Base-by-base conservation (phyloP, 768 basidiomycete genomes). In the Pulveroboletus sp. region DNA sequence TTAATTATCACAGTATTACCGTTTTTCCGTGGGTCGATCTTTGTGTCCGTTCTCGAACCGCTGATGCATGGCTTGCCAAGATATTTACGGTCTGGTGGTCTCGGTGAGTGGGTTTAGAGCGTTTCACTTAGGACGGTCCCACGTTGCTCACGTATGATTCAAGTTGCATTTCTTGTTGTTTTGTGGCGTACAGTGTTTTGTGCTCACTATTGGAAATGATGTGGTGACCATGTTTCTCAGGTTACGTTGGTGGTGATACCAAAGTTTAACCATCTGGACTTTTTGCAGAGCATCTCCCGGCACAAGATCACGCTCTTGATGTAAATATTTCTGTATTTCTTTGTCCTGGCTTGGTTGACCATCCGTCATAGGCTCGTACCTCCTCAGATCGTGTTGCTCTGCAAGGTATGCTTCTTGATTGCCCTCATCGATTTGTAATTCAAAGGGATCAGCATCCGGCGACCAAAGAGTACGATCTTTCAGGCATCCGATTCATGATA, bases 301-400 rank as follows among this genome's bases (percentile, higher is more conserved):
- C 75, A 86, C 65, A 73, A 69, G 31, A 80, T 86, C 51, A 75
- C 71, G 5, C 77, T 84, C 53, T 60, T 85, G 45, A 74, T 73
- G 81, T 83, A 58, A 50, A 61, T n/a, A n/a, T 6, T n/a, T 35
- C 31, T 20, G 23, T 12, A 19, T 32, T 32, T 17, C 24, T 38
- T 26, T 5, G 23, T 13, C 30, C 7, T 19, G n/a, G 11, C 22
- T 35, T 19, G 2, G 23, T 13, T 53, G 22, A 51, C 36, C 2
- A 30, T 44, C 41, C 5, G 14, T 50, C 38, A 16, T 43, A 84
- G 82, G 49, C 63, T 85, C 19, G 83, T 85, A 29, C 84, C 84
- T 16, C 84, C 84, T 16, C 81, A 84, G 48, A 73, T 82, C 6
- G 77, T 86, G 10, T 68, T 84, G 14, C 63, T 86, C n/a, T 81